Base-by-base conservation (phyloP, 345 rosid genomes). In the Bruguiera sexangula region DNA sequence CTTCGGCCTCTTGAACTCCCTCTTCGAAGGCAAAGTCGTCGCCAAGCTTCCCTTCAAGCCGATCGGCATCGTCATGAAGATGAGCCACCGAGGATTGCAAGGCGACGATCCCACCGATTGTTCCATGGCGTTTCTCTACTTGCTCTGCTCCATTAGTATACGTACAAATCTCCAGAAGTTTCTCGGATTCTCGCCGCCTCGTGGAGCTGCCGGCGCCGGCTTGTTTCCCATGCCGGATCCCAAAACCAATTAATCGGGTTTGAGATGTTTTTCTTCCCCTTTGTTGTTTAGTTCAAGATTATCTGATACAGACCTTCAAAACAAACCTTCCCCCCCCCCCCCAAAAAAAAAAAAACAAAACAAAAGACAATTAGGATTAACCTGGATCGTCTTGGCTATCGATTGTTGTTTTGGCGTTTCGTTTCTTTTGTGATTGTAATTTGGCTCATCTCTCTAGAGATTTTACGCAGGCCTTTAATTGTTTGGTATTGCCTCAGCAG, bases 151-250 rank as follows among this genome's bases (percentile, higher is more conserved):
- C 6, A 92, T 92, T 29, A 92, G 99, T 57, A 90, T 92, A 50
- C 87, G 99, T 43, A 89, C 97, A 54, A 95, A 92, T 82, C 80
- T 92, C 31, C 96, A 89, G 91, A 89, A 89, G 78, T 87, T 90
- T 75, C 75, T 88, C 13, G 90, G 95, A 30, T 88, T 88, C 62
- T 88, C 93, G 30, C 96, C 96, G 16, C 97, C 95, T 2, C 83
- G 97, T 16, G 94, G 93, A 15, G 85, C 86, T 54, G 85, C 82
- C 56, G 85, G 83, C 51, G 91, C 81, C 6, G 94, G 97, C 1
- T 83, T 90, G 82, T 90, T 93, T 87, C 98, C 97, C 0, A 89
- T 93, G 93, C 93, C 98, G 6, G 98, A 90, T 76, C 96, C 93
- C 26, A 93, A 93, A 81, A 90, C 91, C 21, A 90, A 78, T 73